A percentile compares a stretch with the other conserved stretches of the same genome.
Evolutionary conservation across 2,329 filamentous ascomycete genomes (phyloP).

Genomic region (Diaporthe ilicicola): DNA sequence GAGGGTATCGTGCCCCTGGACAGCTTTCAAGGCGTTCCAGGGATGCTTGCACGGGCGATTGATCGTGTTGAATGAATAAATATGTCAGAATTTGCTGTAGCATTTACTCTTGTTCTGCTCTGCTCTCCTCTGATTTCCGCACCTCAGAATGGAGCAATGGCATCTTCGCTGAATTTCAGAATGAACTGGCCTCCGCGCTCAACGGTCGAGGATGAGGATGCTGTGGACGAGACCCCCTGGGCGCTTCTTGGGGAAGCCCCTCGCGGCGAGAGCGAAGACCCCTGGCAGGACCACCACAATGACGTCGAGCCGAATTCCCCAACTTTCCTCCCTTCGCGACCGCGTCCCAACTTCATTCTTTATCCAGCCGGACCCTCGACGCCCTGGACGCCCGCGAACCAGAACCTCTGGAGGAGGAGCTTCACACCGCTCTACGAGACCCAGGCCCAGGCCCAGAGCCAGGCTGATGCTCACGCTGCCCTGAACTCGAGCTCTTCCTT

Average conservation of each 20-base stretch:
- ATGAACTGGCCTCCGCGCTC: not conserved
- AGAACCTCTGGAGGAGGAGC: not conserved
- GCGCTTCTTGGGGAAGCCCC: not conserved
- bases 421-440: not conserved
- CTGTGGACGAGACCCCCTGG: not conserved
- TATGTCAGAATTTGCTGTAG: too few species aligned
- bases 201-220: not conserved
- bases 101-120: not conserved
- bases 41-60: not conserved
- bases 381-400: conserved; percentile 4
- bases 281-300: conserved; percentile 22
- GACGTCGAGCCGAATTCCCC: conserved; percentile 28
- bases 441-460: not conserved
- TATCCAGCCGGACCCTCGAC: not conserved
- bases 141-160: not conserved
- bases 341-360: not conserved
- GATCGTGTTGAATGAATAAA: not conserved
- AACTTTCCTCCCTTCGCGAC: not conserved
- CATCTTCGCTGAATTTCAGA: not conserved
- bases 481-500: not conserved
- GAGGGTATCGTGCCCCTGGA: not conserved
- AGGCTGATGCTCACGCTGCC: not conserved
- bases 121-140: not conserved
- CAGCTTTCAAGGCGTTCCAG: not conserved
- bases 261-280: not conserved